Base-by-base conservation (phyloP, 2,329 filamentous ascomycete species). In the Penicillium glabrum region DNA sequence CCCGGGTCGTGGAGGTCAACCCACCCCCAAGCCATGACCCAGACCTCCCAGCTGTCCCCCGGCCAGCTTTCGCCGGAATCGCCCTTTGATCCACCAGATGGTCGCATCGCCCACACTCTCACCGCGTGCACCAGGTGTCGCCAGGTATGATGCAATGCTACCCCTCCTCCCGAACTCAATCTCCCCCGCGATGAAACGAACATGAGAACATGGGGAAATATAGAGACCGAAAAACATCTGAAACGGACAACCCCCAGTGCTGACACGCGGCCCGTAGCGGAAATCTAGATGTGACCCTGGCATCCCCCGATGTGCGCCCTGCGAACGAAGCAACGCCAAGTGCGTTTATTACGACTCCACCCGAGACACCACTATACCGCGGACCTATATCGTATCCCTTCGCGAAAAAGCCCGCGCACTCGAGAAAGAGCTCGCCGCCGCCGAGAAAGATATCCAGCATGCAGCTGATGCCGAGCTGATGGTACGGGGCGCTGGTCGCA, bases 281-380 rank as follows among this genome's bases (percentile, higher is more conserved):
- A 99, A 99, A 82, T 98, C 93, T 37, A 84, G 92, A 80, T 99
- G 95, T 80, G 95, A 98, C 76, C 90, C 95, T 4, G 90, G 90
- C 14, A 84, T 99, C 23, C 95, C 95, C 41, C 89, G 90, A 69
- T 99, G 95, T 75, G 84, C 91, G 19, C 93, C 93, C 23, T 99
- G 95, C 79, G 92, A 97, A 77, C 86, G 93, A 66, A 93, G 91
- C 61, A 93, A 93, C 68, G 91, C 92, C 29, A 84, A 87, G 59
- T 99, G 95, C 83, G 93, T 97, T 72, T 99, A 98, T 78, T 96
- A 89, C 73, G 95, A 99, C 76, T 91, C 92, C 29, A 83, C 89
- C 51, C 95, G 93, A 73, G 89, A 90, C 61, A 87, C 86, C 68
- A 93, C 90, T 70, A 91, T 98, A 67, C 90, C 91, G 61, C 88